Conservation (phyloP, 345 rosid genomes). For the Gossypium australe region DNA sequence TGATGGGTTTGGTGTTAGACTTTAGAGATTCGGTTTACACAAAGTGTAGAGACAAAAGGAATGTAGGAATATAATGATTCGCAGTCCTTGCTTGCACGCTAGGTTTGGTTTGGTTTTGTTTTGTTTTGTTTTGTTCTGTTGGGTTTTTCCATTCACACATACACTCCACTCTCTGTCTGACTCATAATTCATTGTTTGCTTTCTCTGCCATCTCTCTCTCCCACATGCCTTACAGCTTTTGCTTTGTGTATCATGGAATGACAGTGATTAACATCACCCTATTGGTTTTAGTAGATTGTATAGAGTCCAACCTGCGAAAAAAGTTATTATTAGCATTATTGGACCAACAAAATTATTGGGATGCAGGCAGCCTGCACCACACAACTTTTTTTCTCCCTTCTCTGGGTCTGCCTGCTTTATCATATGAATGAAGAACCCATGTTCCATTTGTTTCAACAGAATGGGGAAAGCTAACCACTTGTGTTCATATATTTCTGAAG, state of each 20-base stretch:
- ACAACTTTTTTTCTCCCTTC: neutral
- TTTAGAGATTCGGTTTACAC: neutral
- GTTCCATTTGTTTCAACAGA: neutral
- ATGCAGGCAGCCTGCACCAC: slow-evolving; percentile 19
- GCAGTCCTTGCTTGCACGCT: slow-evolving; percentile 38
- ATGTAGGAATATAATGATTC: slow-evolving; percentile 25
- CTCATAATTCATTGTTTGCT: slow-evolving; percentile 16
- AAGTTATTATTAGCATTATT: slow-evolving; percentile 4
- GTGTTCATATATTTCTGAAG: too few species aligned
- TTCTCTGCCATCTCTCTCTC: slow-evolving; percentile 16
- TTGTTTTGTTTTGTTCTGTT: slow-evolving; percentile 13
- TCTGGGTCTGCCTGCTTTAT: slow-evolving; percentile 10
- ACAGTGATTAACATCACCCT: slow-evolving; percentile 21
- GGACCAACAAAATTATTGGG: slow-evolving; percentile 20
- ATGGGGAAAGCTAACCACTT: neutral
- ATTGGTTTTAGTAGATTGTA: slow-evolving; percentile 9
- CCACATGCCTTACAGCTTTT: slow-evolving; percentile 49
- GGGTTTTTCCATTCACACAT: neutral
- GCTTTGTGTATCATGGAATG: neutral
- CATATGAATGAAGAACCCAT: neutral
- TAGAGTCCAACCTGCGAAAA: slow-evolving; percentile 4
- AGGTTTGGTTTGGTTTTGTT: slow-evolving; percentile 13
- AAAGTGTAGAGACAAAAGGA: slow-evolving; percentile 28
- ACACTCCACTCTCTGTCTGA: slow-evolving; percentile 12
- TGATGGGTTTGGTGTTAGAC: neutral